Percentiles rank a stretch among this genome's conserved stretches.
Evolutionary conservation across 371 early-diverging fungal species (phyloP).

Genomic region (Mortierella sp.): DNA sequence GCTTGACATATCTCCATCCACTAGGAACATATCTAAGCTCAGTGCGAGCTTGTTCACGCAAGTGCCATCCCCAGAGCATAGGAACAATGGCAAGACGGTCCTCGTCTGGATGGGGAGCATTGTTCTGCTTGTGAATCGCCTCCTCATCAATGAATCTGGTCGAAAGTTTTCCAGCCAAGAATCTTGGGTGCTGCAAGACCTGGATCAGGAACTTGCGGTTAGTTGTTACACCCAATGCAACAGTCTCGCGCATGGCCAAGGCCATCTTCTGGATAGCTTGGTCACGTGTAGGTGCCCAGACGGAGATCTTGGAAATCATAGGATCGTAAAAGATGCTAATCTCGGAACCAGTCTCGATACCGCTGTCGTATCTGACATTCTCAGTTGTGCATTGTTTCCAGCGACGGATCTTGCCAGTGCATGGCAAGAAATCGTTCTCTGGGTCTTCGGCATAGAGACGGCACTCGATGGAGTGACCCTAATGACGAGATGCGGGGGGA

Average conservation of each 20-base stretch:
- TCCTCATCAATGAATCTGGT: constrained; percentile 71
- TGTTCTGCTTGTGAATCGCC: constrained; percentile 43
- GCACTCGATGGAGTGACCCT: constrained; percentile 87
- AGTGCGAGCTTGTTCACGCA: constrained; percentile 62
- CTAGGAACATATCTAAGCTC: constrained; percentile 65
- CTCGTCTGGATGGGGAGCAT: constrained; percentile 43
- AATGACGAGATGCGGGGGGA: constrained; percentile 22
- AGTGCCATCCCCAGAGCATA: constrained; percentile 68
- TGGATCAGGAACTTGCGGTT: constrained; percentile 75
- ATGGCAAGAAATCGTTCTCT: constrained; percentile 65
- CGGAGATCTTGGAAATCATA: constrained; percentile 90
- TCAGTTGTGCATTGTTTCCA: constrained; percentile 55
- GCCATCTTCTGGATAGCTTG: constrained; percentile 84
- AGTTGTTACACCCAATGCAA: constrained; percentile 73
- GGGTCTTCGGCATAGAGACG: constrained; percentile 91
- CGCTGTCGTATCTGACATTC: constrained; percentile 79
- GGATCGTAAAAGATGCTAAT: constrained; percentile 86
- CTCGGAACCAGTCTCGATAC: constrained; percentile 77
- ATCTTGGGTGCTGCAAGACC: constrained; percentile 68
- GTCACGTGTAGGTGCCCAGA: constrained; percentile 84
- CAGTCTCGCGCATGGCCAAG: constrained; percentile 73
- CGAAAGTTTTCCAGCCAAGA: constrained; percentile 69
- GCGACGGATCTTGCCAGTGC: constrained; percentile 57
- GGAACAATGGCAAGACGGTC: constrained; percentile 57
- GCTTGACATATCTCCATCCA: constrained; percentile 71